Base-by-base conservation (phyloP, 805 yeast genomes). In the Myxozyma neglecta region DNA sequence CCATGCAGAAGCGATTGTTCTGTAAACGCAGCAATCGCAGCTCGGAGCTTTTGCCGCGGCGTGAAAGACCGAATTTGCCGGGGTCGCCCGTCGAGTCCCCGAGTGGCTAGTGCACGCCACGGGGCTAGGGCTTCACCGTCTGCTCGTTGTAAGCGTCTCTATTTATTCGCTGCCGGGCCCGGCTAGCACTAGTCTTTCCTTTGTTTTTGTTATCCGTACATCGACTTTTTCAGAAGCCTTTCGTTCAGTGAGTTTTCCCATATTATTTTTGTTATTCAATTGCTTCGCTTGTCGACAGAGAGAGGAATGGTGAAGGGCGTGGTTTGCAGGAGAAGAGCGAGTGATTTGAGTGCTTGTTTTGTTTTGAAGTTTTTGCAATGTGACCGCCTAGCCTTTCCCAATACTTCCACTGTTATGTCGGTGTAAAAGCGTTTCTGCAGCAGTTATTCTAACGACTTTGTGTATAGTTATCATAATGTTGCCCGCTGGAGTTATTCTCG, bases 401-500 rank as follows among this genome's bases (percentile, higher is more conserved):
- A 24, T 24, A 24, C 29, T 24, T 5, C 5, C 29, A n/a, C n/a
- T n/a, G n/a, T n/a, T n/a, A n/a, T 24, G 29, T 24, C 29, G 29
- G 5, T 24, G 29, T 24, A 5, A 24, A 24, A 24, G 29, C 29
- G 24, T 43, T 14, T 43, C 3, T 43, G 24, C 24, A 43, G 2
- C 47, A 20, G 35, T 46, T 36, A 34, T 48, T 35, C 44, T 50
- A 50, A 44, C 39, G 16, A 37, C 64, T 70, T 13, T 60, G n/a
- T 24, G 4, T 24, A 24, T 24, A 24, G 29, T 24, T 5, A 24
- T 24, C 60, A 53, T 69, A 69, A 85, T 84, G 87, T 80, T 85
- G 73, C 89, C 90, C 76, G 80, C 85, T 67, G 90, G 90, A 78
- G 89, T 86, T 79, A 85, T 85, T 75, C 80, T 85, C 74, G 90